Conservation (phyloP, 1,284 basidiomycete species). For the Pseudomicrostroma phylloplanum region DNA sequence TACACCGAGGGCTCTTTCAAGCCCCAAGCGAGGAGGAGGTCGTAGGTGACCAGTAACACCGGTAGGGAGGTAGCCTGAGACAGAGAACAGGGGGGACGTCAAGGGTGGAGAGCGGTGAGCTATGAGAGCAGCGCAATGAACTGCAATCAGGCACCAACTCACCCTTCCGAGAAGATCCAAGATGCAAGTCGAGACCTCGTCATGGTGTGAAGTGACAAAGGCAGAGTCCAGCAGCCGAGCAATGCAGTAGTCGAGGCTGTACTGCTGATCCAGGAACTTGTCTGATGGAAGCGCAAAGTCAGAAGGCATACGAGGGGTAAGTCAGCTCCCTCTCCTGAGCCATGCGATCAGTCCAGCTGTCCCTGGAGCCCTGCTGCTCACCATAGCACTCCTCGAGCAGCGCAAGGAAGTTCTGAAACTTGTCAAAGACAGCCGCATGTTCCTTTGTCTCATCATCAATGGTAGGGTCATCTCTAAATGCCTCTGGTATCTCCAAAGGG, state of each 20-base stretch:
- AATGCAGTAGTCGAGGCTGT: constrained; percentile 33
- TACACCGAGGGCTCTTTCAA: constrained; percentile 16
- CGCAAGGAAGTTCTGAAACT: constrained; percentile 30
- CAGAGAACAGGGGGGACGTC: constrained; percentile 9
- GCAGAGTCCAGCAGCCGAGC: constrained; percentile 27
- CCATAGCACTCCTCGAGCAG: constrained; percentile 33
- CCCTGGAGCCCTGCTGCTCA: no score
- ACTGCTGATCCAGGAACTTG: constrained; percentile 21
- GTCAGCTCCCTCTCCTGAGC: no score
- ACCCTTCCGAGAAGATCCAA: constrained; percentile 21
- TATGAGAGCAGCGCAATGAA: no score
- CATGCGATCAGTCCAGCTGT: no score
- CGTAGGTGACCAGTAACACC: constrained; percentile 70
- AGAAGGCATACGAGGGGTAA: no score
- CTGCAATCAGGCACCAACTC: no score
- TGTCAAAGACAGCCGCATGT: constrained; percentile 14
- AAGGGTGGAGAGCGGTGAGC: constrained; percentile 2
- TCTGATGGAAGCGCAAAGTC: neutral
- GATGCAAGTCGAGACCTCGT: constrained; percentile 22
- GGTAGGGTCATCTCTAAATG: neutral
- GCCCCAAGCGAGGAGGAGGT: constrained; percentile 70
- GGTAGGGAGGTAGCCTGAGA: constrained; percentile 67
- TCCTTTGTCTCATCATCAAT: constrained; percentile 8
- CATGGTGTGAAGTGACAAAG: constrained; percentile 24
- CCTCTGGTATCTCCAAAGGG: neutral